Evolutionary conservation across 805 yeast species (phyloP).

Genomic region (Zygotorulaspora sp.): DNA sequence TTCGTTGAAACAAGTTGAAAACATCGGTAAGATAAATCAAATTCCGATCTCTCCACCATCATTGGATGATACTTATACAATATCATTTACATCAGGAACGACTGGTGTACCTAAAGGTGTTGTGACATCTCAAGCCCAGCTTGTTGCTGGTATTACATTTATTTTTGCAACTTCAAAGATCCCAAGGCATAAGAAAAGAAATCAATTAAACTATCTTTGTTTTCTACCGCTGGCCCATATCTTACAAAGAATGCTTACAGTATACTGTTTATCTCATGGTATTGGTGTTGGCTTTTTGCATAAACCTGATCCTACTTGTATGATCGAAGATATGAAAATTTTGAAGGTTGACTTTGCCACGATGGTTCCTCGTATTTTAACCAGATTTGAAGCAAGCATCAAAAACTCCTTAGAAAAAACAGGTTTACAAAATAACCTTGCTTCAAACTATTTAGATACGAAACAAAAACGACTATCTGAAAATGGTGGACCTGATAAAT

Average conservation of each 20-base stretch:
- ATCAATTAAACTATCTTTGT: conserved; percentile 35
- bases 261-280: conserved; percentile 45
- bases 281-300: conserved; percentile 52
- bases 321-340: conserved; percentile 54
- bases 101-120: conserved; percentile 76
- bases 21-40: conserved; percentile 42
- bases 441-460: conserved; percentile 24
- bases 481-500: conserved; percentile 39
- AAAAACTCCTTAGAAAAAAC: conserved; percentile 38
- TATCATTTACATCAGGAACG: conserved; percentile 72
- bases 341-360: conserved; percentile 51
- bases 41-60: conserved; percentile 44
- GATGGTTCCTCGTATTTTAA: conserved; percentile 61
- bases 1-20: conserved; percentile 40
- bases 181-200: conserved; percentile 22
- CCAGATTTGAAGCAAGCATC: conserved; percentile 57
- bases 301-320: conserved; percentile 45
- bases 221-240: conserved; percentile 60
- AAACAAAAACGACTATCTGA: conserved; percentile 23
- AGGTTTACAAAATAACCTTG: conserved; percentile 22
- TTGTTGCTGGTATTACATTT: conserved; percentile 47
- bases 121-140: conserved; percentile 47
- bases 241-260: conserved; percentile 46
- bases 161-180: conserved; percentile 36
- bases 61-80: conserved; percentile 52